Evolutionary conservation across 2,329 filamentous ascomycete species (phyloP), one percentile per base, ranked within the genome.

Genomic region (Apiospora hydei): DNA sequence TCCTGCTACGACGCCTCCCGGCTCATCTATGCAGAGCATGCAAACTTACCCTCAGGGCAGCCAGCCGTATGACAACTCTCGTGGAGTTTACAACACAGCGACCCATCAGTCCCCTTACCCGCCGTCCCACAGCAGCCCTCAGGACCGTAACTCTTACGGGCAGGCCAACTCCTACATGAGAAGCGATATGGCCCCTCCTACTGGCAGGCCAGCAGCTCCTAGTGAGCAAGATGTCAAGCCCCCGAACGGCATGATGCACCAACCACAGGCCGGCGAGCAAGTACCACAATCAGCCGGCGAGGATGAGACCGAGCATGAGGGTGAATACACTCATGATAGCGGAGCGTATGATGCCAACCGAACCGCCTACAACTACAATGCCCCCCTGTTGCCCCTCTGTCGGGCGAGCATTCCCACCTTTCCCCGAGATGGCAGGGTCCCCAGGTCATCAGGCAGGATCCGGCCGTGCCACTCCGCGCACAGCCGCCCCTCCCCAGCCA

Each of bases 1-100:
- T n/a, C 94, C 94, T 73, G 94, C 94, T 38, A 96, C 94, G 7
- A 97, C 96, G 0, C 95, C 96, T 16, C 96, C 96, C 0, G 94
- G 94, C 34, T 89, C 88, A 73, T 87, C 89, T 41, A 87, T 97
- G 74, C 93, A 94, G 77, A 91, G 89, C 78, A 94, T 98, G 88
- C 93, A 93, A 77, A 85, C 91, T 4, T 98, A 98, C 81, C 92
- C 91, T 69, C 85, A 88, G 74, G 88, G 84, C 76, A 90, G 85
- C 72, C 93, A 91, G 82, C 85, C 86, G 66, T 98, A 97, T 78
- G 94, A 97, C 79, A 89, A 83, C 77, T 91, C 93, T 13, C 91
- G 96, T 73, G 90, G 91, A 67, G 91, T 96, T 83, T 98, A 98
- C 81, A 93, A 91, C 72, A 88, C 92, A 21, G 88, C 93, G 0